Evolutionary conservation across 2,329 filamentous ascomycete genomes (phyloP), one percentile per base, ranked within the genome.

Genomic region (Paecilomyces niveus): DNA sequence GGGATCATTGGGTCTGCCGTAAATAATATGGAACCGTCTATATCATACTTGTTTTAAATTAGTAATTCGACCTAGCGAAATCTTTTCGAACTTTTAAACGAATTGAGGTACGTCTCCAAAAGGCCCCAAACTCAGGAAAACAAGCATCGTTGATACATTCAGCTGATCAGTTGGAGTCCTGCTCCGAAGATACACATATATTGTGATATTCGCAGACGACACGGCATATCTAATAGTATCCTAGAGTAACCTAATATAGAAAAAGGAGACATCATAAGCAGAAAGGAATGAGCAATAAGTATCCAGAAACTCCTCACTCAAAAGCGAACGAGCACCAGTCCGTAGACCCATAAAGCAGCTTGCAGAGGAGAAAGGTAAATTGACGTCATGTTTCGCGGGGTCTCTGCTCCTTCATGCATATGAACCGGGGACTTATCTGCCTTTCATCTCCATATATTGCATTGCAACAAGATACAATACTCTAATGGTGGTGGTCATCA

Each of bases 401-500:
- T 18, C 6, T 45, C 6, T 39, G 6, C 35, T 18, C 15, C 39
- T 45, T 18, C 18, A 45, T 45, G n/a, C 6, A 45, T 18, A 45
- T 18, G n/a, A 45, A 6, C n/a, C 4, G n/a, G 15, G 3, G 7
- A 22, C 22, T 15, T 39, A 15, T n/a, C 35, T 39, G 35, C 13
- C 35, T 21, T 1, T 45, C n/a, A 45, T 18, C 39, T 18, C 15
- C 6, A 45, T 45, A 45, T 45, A 33, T 33, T 33, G 32, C 32
- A 33, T 11, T 18, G 39, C 6, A 18, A 8, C 15, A 18, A 29
- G 26, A 7, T 29, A 29, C n/a, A 52, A n/a, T 52, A 13, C 45
- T 53, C 60, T 55, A 64, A 21, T 61, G 59, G 53, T 68, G 59
- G 33, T 58, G 57, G 11, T 57, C 68, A 61, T 77, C 74, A 57